These are phyloP conservation scores for Fusarium clavum DNA, from an alignment of 2,329 filamentous ascomycete species.

Conservation along the genomic window DNA sequence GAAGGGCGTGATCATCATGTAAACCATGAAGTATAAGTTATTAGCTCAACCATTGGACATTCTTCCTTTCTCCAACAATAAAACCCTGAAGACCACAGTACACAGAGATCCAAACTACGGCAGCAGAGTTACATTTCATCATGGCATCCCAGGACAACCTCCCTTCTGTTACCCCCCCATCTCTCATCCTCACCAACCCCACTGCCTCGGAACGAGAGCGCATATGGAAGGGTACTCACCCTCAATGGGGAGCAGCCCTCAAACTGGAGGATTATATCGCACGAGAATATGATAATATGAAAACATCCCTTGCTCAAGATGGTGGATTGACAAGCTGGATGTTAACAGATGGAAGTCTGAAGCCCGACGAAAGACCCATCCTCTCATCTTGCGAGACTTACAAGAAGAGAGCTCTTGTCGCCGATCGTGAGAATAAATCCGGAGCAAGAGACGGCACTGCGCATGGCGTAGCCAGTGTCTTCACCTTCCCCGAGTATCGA, in stretches of 20 bases:
- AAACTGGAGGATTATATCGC: conserved; percentile 66
- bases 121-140: not conserved
- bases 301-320: conserved; percentile 67
- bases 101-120: not conserved
- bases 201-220: conserved; percentile 65
- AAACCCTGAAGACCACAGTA: too few species aligned
- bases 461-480: conserved; percentile 86
- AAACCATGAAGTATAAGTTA: conserved; percentile 15
- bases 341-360: conserved; percentile 61
- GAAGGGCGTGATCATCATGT: conserved; percentile 12
- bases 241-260: conserved; percentile 70
- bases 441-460: conserved; percentile 66
- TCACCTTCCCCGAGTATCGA: conserved; percentile 73
- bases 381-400: conserved; percentile 74
- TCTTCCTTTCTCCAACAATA: not conserved
- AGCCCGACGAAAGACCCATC: conserved; percentile 61
- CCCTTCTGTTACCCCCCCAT: conserved; percentile 39
- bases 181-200: conserved; percentile 62
- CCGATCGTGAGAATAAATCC: conserved; percentile 43
- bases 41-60: not conserved
- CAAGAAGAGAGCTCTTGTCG: conserved; percentile 67
- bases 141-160: conserved; percentile 41
- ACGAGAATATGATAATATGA: conserved; percentile 68
- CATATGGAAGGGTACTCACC: conserved; percentile 67
- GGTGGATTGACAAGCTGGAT: conserved; percentile 74